Percentiles rank a stretch among this genome's conserved stretches.
Evolutionary conservation across 2,329 filamentous ascomycete species (phyloP).

Genomic region (Colletotrichum noveboracense): DNA sequence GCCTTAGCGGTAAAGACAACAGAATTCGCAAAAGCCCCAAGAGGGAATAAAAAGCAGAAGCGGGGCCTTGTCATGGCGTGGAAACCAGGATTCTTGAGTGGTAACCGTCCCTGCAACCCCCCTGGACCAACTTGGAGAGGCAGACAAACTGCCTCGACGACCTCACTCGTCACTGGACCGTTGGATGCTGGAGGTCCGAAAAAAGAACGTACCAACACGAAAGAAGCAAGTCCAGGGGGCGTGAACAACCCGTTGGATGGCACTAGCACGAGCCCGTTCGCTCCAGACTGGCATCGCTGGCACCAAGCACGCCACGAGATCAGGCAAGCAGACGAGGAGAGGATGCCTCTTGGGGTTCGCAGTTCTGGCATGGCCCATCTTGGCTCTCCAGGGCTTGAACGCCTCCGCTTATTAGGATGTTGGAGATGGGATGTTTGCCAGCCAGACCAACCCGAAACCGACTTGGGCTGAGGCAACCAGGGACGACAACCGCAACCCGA

Average conservation of each 20-base stretch:
- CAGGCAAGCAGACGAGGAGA: background rate
- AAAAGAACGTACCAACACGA: background rate
- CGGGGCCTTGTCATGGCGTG: background rate
- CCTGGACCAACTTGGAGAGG: background rate
- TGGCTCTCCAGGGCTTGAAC: slow-evolving; percentile 1
- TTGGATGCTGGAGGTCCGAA: background rate
- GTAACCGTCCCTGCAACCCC: background rate
- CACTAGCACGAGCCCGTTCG: background rate
- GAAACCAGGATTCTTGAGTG: background rate
- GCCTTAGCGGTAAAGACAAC: background rate
- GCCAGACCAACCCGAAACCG: background rate
- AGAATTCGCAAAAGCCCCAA: slow-evolving; percentile 18
- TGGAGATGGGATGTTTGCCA: background rate
- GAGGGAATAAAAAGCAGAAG: slow-evolving; percentile 7
- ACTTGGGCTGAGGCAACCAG: background rate
- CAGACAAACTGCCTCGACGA: background rate
- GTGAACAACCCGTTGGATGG: slow-evolving; percentile 1
- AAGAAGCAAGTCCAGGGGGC: slow-evolving; percentile 9
- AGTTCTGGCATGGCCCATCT: background rate
- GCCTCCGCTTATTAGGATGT: background rate
- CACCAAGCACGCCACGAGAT: background rate
- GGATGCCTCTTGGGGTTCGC: background rate
- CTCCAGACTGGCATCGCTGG: background rate
- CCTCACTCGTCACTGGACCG: background rate
- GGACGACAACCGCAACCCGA: background rate